Conservation (phyloP, 192 early-diverging fungal species). For the Linnemannia zychae region DNA sequence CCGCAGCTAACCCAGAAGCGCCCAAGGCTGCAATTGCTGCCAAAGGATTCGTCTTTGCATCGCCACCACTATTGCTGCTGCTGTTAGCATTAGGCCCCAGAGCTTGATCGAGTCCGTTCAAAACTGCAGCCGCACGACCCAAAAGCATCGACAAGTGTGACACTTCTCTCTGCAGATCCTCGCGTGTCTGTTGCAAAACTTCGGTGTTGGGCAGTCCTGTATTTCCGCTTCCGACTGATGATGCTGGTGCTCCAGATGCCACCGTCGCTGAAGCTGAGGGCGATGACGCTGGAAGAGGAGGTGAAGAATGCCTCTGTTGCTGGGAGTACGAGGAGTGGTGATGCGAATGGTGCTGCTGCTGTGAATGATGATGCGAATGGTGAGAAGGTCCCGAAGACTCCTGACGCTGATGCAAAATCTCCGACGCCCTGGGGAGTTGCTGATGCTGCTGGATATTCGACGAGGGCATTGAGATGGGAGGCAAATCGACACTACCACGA, state of each 20-base stretch:
- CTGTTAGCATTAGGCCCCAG: constrained; percentile 43
- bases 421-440: constrained; percentile 33
- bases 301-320: constrained; percentile 3
- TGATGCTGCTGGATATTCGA: constrained; percentile 21
- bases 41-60: not conserved
- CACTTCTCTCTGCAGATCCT: constrained; percentile 72
- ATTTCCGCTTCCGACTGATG: not conserved
- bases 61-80: not conserved
- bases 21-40: not conserved
- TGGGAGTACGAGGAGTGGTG: constrained; percentile 10
- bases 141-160: constrained; percentile 65
- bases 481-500: constrained; percentile 2
- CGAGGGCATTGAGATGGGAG: constrained; percentile 40
- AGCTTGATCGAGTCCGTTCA: constrained; percentile 66
- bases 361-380: constrained; percentile 17
- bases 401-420: constrained; percentile 37
- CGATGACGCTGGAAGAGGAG: not conserved
- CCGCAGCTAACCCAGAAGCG: not conserved
- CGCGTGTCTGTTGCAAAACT: constrained; percentile 64
- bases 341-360: constrained; percentile 24
- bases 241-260: not conserved
- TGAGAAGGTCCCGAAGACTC: not conserved
- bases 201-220: constrained; percentile 33
- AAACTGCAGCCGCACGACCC: constrained; percentile 67
- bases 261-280: not conserved